Conservation (phyloP, 2,329 filamentous ascomycete genomes). For the Calonectria leucothoes region DNA sequence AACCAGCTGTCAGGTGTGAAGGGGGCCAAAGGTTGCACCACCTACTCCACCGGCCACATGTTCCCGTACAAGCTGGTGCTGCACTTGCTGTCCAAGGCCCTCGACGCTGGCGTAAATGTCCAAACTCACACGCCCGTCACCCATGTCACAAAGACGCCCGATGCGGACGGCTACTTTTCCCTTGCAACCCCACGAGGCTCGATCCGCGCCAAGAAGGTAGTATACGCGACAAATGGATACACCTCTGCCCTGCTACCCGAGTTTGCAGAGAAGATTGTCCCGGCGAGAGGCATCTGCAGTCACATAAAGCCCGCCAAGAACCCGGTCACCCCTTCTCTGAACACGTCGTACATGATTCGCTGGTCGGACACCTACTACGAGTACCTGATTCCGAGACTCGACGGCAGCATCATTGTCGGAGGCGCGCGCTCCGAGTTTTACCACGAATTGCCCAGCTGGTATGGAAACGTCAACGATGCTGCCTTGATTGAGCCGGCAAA, state of each 20-base stretch:
- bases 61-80: constrained; percentile 49
- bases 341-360: constrained; percentile 19
- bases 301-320: constrained; percentile 15
- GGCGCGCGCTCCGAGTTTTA: constrained; percentile 18
- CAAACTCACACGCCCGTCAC: constrained; percentile 44
- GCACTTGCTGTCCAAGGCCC: constrained; percentile 36
- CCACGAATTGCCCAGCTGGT: constrained; percentile 17
- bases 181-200: constrained; percentile 10
- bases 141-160: constrained; percentile 28
- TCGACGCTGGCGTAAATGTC: constrained; percentile 41
- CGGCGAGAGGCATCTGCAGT: constrained; percentile 10
- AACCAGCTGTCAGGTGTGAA: constrained; percentile 48
- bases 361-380: constrained; percentile 15
- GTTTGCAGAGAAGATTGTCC: constrained; percentile 16
- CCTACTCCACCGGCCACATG: constrained; percentile 43
- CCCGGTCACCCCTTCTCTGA: not conserved
- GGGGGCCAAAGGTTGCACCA: constrained; percentile 48
- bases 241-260: constrained; percentile 12
- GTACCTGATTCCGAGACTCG: constrained; percentile 16
- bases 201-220: constrained; percentile 5
- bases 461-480: constrained; percentile 20
- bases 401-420: constrained; percentile 21
- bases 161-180: constrained; percentile 24
- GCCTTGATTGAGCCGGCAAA: constrained; percentile 17
- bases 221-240: constrained; percentile 47